Percentiles rank a stretch among this genome's conserved stretches.
These are phyloP conservation scores for Lactarius sp. DNA, from an alignment of 768 basidiomycete species.

Conservation along the genomic window DNA sequence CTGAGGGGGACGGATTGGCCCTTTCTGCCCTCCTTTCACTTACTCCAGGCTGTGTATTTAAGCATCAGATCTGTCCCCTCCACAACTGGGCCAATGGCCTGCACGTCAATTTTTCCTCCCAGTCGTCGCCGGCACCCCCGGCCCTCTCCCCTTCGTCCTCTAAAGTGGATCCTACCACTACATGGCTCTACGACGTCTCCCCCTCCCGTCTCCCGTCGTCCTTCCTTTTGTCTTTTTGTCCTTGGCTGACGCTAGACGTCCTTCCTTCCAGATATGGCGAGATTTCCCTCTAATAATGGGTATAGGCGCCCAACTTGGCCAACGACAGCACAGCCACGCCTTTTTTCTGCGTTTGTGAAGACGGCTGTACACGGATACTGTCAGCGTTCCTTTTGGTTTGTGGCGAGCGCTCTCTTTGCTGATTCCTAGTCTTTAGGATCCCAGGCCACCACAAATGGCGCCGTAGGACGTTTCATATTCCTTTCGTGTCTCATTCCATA, in stretches of 20 bases:
- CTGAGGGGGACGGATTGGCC: not conserved
- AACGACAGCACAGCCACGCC: not conserved
- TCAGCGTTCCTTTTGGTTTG: not conserved
- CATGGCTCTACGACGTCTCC: not conserved
- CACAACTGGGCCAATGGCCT: not conserved
- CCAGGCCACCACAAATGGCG: not conserved
- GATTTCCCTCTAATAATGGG: not conserved
- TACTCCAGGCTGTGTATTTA: not conserved
- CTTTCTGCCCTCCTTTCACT: not conserved
- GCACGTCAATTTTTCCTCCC: no score
- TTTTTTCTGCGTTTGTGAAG: not conserved
- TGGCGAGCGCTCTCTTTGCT: not conserved
- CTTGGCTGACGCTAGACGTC: not conserved
- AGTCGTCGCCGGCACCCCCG: not conserved
- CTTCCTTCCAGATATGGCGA: not conserved
- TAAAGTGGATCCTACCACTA: not conserved
- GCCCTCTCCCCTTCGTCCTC: not conserved
- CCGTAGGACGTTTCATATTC: not conserved
- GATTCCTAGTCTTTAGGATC: not conserved
- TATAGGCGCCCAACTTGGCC: not conserved
- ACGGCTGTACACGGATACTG: not conserved
- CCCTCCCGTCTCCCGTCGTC: not conserved
- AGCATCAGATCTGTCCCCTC: not conserved
- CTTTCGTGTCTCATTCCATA: not conserved
- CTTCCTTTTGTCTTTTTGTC: not conserved